Base-by-base conservation (phyloP, 495 filamentous ascomycete genomes). In the Penicillium longicatenatum region DNA sequence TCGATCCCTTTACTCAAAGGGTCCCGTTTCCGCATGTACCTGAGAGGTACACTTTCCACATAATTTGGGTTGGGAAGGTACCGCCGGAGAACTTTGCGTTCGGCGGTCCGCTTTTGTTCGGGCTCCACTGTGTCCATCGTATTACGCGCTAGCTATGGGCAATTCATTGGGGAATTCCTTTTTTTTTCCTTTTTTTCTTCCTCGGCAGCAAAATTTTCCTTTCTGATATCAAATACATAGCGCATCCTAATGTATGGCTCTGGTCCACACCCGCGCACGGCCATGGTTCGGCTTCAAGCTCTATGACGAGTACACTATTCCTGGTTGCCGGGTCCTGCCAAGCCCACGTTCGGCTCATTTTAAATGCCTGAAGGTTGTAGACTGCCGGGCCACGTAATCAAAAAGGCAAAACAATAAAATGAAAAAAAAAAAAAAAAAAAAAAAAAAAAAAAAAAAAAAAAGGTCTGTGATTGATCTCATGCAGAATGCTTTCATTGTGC, bases 301-400 rank as follows among this genome's bases (percentile, higher is more conserved):
- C 50, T 17, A 66, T 66, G 63, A 66, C 63, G 58, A 42, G 61
- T 61, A 64, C 48, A 64, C 46, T 64, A 26, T 21, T 55, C 61
- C 58, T 37, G 58, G 64, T 59, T 41, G 48, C 29, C 61, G 61
- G 61, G 59, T 58, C 60, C 46, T 46, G 57, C 61, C 52, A 59
- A 56, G 54, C 54, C 54, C 44, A 56, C 45, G 17, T 46, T 33
- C 41, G 30, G 16, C 43, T 16, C 24, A n/a, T 9, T 31, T 50
- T 17, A 21, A 48, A 30, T 51, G 49, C n/a, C 49, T 17, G 17
- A 41, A 6, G 29, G n/a, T n/a, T 49, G 14, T 21, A 21, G 11
- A 24, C 19, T 10, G 24, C 45, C 24, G 45, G 45, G 21, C 7
- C 24, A 48, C 24, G 45, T 14, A 48, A 48, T 29, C 45, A n/a